phyloP scores from a whole-genome alignment of 2,329 filamentous ascomycete genomes.

The Ophiocordyceps unilateralis region DNA sequence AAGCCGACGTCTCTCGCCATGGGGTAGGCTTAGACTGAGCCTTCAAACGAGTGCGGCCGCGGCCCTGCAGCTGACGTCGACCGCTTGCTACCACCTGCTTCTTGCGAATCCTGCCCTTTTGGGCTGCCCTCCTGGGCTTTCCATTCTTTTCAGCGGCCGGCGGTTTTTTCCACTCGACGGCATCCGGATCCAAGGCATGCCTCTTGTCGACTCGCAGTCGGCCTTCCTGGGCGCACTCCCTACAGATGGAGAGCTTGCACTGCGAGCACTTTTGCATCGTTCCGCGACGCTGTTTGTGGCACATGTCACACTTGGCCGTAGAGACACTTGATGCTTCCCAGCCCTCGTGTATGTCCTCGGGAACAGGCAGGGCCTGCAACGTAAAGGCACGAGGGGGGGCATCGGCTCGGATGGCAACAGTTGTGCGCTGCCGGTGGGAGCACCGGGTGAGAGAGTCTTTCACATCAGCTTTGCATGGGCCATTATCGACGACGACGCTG shows the following conservation, averaged over 20 bases:
- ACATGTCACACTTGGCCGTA: constrained; percentile 12
- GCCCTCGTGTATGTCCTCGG: constrained; percentile 4
- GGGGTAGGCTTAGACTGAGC: not conserved
- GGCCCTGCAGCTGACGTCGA: not conserved
- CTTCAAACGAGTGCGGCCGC: not conserved
- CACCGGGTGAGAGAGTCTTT: not conserved
- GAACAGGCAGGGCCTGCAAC: not conserved
- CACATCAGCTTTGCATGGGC: not conserved
- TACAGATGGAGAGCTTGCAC: constrained; percentile 10
- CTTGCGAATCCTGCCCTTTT: not conserved
- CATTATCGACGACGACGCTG: not conserved
- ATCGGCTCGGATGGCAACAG: not conserved
- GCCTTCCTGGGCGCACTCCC: constrained; percentile 5
- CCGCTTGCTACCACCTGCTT: not conserved
- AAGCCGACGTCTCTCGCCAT: not conserved
- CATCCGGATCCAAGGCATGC: constrained; percentile 7
- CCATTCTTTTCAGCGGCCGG: not conserved
- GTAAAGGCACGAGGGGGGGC: not conserved
- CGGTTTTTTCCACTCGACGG: constrained; percentile 5
- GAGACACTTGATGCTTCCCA: constrained; percentile 7
- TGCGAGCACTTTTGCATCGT: constrained; percentile 8
- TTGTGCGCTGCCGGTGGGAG: not conserved
- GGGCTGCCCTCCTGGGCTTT: not conserved
- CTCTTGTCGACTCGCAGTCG: constrained; percentile 5
- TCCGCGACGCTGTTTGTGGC: constrained; percentile 7